Percentiles rank a stretch among this genome's conserved stretches.
Conservation (phyloP, 2,329 filamentous ascomycete genomes). For the Trichoderma breve region DNA sequence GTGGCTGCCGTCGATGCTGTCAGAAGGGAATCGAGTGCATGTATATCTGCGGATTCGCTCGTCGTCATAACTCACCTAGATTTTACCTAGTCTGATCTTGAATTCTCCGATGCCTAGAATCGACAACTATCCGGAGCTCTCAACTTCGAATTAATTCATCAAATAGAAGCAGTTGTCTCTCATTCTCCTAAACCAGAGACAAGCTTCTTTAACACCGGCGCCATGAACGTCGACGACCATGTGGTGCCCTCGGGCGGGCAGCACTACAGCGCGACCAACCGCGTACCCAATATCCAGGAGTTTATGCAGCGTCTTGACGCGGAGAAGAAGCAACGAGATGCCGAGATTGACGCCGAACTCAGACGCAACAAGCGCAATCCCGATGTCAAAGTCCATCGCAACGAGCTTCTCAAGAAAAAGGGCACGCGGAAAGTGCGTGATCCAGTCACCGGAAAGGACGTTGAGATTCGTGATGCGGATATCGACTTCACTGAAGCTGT, state of each 20-base stretch:
- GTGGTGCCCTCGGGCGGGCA: slow-evolving; percentile 48
- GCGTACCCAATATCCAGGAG: slow-evolving; percentile 82
- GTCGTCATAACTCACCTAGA: neutral
- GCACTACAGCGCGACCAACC: slow-evolving; percentile 80
- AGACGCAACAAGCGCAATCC: slow-evolving; percentile 37
- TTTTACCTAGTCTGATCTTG: neutral
- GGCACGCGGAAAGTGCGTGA: slow-evolving; percentile 75
- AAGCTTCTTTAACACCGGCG: neutral
- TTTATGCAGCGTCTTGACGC: slow-evolving; percentile 76
- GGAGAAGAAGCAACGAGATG: slow-evolving; percentile 75
- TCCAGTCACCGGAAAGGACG: slow-evolving; percentile 81
- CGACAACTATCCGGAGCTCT: neutral
- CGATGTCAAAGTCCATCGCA: slow-evolving; percentile 45
- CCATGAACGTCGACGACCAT: slow-evolving; percentile 42
- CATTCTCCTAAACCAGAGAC: neutral
- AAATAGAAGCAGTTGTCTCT: neutral
- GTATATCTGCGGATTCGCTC: neutral
- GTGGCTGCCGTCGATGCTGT: neutral
- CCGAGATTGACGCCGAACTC: slow-evolving; percentile 61
- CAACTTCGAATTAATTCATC: neutral
- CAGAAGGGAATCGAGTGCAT: neutral
- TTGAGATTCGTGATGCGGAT: slow-evolving; percentile 80
- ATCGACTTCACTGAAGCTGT: slow-evolving; percentile 66
- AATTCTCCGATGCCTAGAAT: neutral
- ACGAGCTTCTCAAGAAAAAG: slow-evolving; percentile 38